phyloP scores from a whole-genome alignment of 371 early-diverging fungal genomes.

The Mucor sp. region DNA sequence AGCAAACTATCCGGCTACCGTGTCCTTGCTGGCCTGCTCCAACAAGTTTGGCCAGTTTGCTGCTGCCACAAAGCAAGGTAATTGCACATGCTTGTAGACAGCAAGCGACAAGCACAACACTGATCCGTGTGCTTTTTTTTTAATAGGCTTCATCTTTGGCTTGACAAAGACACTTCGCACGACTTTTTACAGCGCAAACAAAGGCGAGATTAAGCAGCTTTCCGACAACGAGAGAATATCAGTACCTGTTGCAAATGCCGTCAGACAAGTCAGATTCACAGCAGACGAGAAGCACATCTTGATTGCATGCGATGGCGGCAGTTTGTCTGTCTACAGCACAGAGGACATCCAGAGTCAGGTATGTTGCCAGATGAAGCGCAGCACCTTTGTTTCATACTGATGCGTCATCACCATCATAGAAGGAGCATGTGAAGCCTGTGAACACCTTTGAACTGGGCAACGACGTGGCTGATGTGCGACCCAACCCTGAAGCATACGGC shows the following conservation, averaged over 20 bases:
- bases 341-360: constrained; percentile 34
- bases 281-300: constrained; percentile 33
- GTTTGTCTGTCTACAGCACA: constrained; percentile 29
- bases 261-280: constrained; percentile 39
- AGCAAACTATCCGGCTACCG: constrained; percentile 30
- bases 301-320: constrained; percentile 23
- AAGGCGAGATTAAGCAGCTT: constrained; percentile 22
- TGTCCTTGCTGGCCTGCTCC: constrained; percentile 40
- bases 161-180: constrained; percentile 29
- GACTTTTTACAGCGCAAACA: constrained; percentile 27
- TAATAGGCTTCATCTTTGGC: constrained; percentile 43
- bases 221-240: constrained; percentile 17
- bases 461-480: constrained; percentile 39
- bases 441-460: constrained; percentile 12
- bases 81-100: background rate
- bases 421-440: constrained; percentile 20
- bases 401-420: constrained; percentile 11
- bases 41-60: constrained; percentile 43
- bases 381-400: background rate
- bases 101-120: background rate
- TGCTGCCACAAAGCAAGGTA: constrained; percentile 41
- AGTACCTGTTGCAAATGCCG: constrained; percentile 17
- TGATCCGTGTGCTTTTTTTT: background rate
- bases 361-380: background rate
- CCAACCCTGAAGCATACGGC: constrained; percentile 43